Conservation (phyloP, 495 filamentous ascomycete species). For the Daldinia childiae region DNA sequence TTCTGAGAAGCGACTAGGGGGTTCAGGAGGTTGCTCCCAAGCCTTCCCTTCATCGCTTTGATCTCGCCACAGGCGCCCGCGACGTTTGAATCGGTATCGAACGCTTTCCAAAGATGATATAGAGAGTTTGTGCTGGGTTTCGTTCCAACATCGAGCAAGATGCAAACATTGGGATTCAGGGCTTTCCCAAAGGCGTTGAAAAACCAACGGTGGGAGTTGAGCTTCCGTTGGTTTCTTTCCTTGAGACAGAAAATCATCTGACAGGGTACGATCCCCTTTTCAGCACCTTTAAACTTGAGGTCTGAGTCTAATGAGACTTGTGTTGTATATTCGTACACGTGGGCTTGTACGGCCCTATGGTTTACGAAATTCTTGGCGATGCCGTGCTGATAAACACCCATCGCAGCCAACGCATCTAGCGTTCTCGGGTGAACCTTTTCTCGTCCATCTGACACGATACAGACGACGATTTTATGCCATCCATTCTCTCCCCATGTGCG, state of each 20-base stretch:
- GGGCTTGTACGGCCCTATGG: constrained; percentile 80
- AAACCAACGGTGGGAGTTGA: constrained; percentile 99
- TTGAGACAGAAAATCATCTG: constrained; percentile 99
- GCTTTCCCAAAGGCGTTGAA: constrained; percentile 98
- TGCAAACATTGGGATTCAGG: constrained; percentile 94
- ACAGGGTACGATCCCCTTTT: constrained; percentile 98
- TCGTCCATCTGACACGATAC: constrained; percentile 92
- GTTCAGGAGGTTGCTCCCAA: constrained; percentile 84
- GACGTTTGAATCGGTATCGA: constrained; percentile 95
- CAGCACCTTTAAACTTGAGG: constrained; percentile 97
- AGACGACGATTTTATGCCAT: constrained; percentile 99
- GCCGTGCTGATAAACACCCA: constrained; percentile 98
- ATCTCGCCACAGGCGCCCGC: constrained; percentile 98
- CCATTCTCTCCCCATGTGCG: constrained; percentile 97
- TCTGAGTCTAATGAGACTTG: constrained; percentile 96
- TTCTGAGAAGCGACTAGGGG: constrained; percentile 97
- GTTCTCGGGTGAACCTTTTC: constrained; percentile 94
- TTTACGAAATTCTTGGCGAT: constrained; percentile 99
- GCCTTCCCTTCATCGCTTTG: constrained; percentile 91
- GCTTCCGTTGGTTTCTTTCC: constrained; percentile 96
- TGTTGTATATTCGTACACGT: constrained; percentile 99
- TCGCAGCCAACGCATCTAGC: constrained; percentile 92
- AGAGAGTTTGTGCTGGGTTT: constrained; percentile 84
- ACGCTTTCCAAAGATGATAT: constrained; percentile 99
- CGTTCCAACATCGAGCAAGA: constrained; percentile 95